Evolutionary conservation across 345 rosid species (phyloP).

Genomic region (Mangifera indica): DNA sequence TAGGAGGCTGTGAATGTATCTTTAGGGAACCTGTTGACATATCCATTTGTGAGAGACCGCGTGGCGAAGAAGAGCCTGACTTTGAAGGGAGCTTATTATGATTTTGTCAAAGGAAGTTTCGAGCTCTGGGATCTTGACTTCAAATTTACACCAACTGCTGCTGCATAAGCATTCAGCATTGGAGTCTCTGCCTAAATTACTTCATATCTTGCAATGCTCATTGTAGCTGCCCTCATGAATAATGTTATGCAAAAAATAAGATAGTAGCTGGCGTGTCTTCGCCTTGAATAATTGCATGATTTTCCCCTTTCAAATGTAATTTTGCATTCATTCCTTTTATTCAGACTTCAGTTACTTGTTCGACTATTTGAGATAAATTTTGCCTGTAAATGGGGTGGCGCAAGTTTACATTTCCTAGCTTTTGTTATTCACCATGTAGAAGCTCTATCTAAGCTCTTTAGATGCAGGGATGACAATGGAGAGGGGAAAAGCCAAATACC

Average conservation of each 20-base stretch:
- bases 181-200: not conserved
- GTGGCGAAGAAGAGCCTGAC: constrained; percentile 47
- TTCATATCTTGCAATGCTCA: not conserved
- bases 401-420: too few relatives aligned
- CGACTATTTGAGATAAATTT: too few relatives aligned
- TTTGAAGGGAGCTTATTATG: constrained; percentile 74
- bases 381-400: too few relatives aligned
- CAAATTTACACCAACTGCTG: constrained; percentile 40
- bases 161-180: constrained; percentile 23
- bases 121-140: constrained; percentile 77
- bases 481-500: too few relatives aligned
- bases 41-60: constrained; percentile 72
- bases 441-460: too few relatives aligned
- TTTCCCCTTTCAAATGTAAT: not conserved
- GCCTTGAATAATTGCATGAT: not conserved
- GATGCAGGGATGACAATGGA: too few relatives aligned
- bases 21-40: constrained; percentile 65
- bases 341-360: not conserved
- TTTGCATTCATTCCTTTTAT: not conserved
- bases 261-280: not conserved
- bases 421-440: too few relatives aligned
- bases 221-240: not conserved
- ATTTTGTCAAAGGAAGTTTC: constrained; percentile 64
- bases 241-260: not conserved
- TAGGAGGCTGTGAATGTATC: constrained; percentile 87